Conservation (phyloP, 1,284 basidiomycete species). For the Ceratobasidium sp. region DNA sequence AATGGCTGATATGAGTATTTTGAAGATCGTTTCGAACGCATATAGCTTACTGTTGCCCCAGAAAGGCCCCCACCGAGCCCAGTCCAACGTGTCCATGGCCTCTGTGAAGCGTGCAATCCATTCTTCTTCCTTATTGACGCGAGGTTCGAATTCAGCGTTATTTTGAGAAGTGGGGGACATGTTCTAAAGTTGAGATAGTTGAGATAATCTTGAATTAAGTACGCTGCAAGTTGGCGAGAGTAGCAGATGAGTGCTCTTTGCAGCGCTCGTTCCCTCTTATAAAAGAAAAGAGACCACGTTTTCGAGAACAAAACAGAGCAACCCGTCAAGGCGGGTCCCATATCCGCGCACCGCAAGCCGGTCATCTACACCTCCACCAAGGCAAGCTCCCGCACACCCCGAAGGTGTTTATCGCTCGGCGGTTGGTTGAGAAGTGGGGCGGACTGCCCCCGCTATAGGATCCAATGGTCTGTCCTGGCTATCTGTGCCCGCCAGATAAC, state of each 20-base stretch:
- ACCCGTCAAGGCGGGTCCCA: not conserved
- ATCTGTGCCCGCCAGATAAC: too few relatives aligned
- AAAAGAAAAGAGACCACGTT: not conserved
- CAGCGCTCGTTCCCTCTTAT: not conserved
- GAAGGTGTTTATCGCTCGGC: too few relatives aligned
- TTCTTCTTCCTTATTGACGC: not conserved
- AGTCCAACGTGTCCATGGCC: conserved; percentile 26
- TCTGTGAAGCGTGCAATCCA: conserved; percentile 25
- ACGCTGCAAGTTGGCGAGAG: too few relatives aligned
- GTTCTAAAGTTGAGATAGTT: not conserved
- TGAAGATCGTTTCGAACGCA: not conserved
- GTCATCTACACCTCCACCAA: too few relatives aligned
- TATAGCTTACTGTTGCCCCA: conserved; percentile 34
- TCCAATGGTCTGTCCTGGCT: not conserved
- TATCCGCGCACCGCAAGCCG: too few relatives aligned
- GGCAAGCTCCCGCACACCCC: too few relatives aligned
- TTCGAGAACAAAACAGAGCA: not conserved
- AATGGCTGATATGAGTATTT: not conserved
- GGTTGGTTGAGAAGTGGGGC: too few relatives aligned
- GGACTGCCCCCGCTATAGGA: not conserved
- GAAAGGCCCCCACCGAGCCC: conserved; percentile 30
- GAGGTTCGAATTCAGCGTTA: conserved; percentile 2
- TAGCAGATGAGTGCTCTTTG: too few relatives aligned
- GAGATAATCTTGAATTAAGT: not conserved
- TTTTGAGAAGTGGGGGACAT: not conserved